Conservation (phyloP, 768 basidiomycete genomes). For the Sporobolomyces phaffii region DNA sequence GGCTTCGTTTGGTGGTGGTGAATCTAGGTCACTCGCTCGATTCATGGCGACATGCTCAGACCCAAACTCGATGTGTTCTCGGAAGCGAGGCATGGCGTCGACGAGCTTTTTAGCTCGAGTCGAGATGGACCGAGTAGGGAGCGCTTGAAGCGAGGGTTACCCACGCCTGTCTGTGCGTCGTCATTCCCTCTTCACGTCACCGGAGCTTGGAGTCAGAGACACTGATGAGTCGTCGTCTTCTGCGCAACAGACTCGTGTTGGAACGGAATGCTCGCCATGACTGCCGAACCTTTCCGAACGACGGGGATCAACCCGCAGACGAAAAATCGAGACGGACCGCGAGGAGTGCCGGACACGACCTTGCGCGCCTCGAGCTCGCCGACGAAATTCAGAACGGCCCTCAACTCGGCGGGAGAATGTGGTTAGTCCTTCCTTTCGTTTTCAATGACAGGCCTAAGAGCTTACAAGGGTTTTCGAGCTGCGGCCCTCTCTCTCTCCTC, state of each 20-base stretch:
- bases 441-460: too few species aligned
- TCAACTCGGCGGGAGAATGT: slow-evolving; percentile 5
- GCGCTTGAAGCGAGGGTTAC: not conserved
- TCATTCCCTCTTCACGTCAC: not conserved
- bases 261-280: slow-evolving; percentile 43
- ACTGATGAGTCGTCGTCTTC: not conserved
- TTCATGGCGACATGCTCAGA: slow-evolving; percentile 20
- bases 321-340: not conserved
- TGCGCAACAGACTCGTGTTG: slow-evolving; percentile 43
- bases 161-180: slow-evolving; percentile 30
- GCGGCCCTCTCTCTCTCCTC: not conserved
- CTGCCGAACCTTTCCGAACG: slow-evolving; percentile 36
- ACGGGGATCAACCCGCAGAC: not conserved
- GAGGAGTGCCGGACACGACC: not conserved
- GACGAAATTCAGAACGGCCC: slow-evolving; percentile 14
- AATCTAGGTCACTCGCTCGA: slow-evolving; percentile 13
- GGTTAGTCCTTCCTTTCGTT: slow-evolving; percentile 1
- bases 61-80: slow-evolving; percentile 34
- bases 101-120: slow-evolving; percentile 34
- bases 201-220: too few species aligned
- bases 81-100: slow-evolving; percentile 36
- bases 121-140: slow-evolving; percentile 26
- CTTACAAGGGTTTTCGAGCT: too few species aligned
- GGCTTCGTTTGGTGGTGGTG: too few species aligned
- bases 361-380: not conserved